These are phyloP conservation scores for Didymella exigua DNA, from an alignment of 2,329 filamentous ascomycete species.

Conservation along the genomic window DNA sequence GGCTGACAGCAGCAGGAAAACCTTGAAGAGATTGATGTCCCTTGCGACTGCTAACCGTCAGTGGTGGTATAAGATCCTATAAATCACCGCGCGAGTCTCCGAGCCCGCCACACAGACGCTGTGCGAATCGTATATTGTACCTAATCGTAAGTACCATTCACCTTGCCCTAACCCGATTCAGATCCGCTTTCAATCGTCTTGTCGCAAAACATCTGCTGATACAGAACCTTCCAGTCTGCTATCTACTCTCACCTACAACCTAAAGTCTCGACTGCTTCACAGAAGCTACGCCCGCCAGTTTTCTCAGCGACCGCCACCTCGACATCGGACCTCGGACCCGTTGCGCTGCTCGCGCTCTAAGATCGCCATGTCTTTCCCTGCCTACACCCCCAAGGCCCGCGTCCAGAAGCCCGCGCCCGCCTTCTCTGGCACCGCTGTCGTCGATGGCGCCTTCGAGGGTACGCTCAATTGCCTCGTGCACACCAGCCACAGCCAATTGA, in stretches of 20 bases:
- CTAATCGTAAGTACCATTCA: slow-evolving; percentile 17
- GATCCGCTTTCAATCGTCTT: slow-evolving; percentile 31
- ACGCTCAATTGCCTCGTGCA: slow-evolving; percentile 8
- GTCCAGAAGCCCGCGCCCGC: slow-evolving; percentile 49
- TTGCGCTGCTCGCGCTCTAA: slow-evolving; percentile 5
- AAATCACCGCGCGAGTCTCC: slow-evolving; percentile 8
- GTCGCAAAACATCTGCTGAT: slow-evolving; percentile 42
- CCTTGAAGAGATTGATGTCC: slow-evolving; percentile 6
- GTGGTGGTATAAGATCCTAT: no score
- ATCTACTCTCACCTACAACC: slow-evolving; percentile 5
- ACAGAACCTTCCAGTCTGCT: slow-evolving; percentile 15
- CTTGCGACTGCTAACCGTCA: not conserved
- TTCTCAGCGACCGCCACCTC: slow-evolving; percentile 5
- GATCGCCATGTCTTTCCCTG: slow-evolving; percentile 38
- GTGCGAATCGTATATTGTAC: no score
- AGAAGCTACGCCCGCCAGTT: not conserved
- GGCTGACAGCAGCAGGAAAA: slow-evolving; percentile 9
- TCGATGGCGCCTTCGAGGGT: slow-evolving; percentile 51
- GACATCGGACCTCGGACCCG: slow-evolving; percentile 20
- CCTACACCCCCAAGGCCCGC: slow-evolving; percentile 47
- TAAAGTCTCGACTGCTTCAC: slow-evolving; percentile 2
- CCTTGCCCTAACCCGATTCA: slow-evolving; percentile 27
- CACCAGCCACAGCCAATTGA: not conserved
- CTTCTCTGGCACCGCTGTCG: slow-evolving; percentile 48
- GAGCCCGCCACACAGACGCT: slow-evolving; percentile 16